Evolutionary conservation across 108 stramenopile species (phyloP), one percentile per base, ranked within the genome.

Genomic region (Cyclostephanos tholiformis): DNA sequence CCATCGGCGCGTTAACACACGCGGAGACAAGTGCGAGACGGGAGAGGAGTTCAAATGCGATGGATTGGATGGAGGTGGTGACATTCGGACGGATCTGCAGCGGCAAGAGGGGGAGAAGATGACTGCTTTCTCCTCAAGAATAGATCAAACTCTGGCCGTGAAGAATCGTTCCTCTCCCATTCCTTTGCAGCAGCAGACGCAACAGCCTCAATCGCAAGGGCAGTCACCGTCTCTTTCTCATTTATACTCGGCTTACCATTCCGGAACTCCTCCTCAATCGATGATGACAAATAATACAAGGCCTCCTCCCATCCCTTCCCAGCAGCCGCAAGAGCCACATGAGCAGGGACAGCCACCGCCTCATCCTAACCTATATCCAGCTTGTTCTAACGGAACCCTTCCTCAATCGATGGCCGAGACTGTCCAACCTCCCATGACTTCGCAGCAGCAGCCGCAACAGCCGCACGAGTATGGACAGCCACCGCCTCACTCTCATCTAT

Each of bases 1-100:
- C 32, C 90, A 93, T 76, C 87, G 90, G 17, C 72, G 92, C 6
- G 80, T 88, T 19, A 85, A 93, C 56, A 87, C 90, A 0, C 75
- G 78, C 57, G 91, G 91, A 11, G 82, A 87, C 43, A 72, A 60
- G 65, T 66, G 49, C 43, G 65, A 19, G 22, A 35, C 69, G 4
- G 32, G 32, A 1, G 25, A 22, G 26, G 65, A 66, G 49, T 43
- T 46, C 30, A 17, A 29, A 35, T 16, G 41, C 20, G 59, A 17
- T 38, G 68, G 41, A 10, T 36, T 39, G 27, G 35, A 58, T 12
- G 71, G 49, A 8, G 38, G 53, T 23, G 17, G 5, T 17, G 50
- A 71, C 19, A 41, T 44, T 14, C 43, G 59, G 30, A 29, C 25
- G 36, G 19, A 62, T 61, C 32, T 20, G 12, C 56, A 25, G 41